Percentiles rank a stretch among this genome's conserved stretches.
Evolutionary conservation across 2,329 filamentous ascomycete genomes (phyloP).

Genomic region (Cercospora sesami): DNA sequence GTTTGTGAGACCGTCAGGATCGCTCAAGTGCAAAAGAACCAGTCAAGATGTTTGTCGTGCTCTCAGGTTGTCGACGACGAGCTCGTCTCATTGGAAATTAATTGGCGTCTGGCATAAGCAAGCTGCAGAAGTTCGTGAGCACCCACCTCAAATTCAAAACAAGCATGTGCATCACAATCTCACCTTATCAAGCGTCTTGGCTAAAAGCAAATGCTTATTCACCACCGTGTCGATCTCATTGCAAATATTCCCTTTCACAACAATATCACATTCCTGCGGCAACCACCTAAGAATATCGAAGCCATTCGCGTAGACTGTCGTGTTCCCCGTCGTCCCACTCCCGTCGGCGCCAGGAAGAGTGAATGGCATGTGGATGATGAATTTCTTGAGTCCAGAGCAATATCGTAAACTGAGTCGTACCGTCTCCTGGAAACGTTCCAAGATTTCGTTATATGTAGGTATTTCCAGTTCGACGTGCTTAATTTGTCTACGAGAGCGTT

Average conservation of each 20-base stretch:
- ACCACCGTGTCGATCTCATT: slow-evolving; percentile 46
- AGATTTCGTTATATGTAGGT: slow-evolving; percentile 48
- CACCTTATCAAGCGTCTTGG: slow-evolving; percentile 46
- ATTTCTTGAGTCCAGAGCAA: slow-evolving; percentile 47
- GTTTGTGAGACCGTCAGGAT: background rate
- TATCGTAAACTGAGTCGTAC: slow-evolving; percentile 49
- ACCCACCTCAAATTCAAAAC: slow-evolving; percentile 20
- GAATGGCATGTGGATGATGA: slow-evolving; percentile 45
- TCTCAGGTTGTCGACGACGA: slow-evolving; percentile 11
- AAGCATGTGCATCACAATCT: slow-evolving; percentile 17
- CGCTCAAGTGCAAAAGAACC: background rate
- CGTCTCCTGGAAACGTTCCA: slow-evolving; percentile 49
- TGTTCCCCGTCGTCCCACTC: slow-evolving; percentile 39
- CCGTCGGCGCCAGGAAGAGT: slow-evolving; percentile 36
- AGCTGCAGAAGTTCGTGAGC: slow-evolving; percentile 26
- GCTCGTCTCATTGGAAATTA: slow-evolving; percentile 37
- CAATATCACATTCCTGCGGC: slow-evolving; percentile 45
- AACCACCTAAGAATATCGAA: slow-evolving; percentile 51
- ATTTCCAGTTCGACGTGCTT: slow-evolving; percentile 48
- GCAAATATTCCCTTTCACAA: slow-evolving; percentile 44
- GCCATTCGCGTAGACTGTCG: slow-evolving; percentile 49
- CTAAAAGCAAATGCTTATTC: slow-evolving; percentile 45
- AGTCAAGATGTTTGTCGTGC: background rate
- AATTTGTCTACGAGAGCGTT: slow-evolving; percentile 47
- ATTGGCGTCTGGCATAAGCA: slow-evolving; percentile 38